phyloP scores from a whole-genome alignment of 768 basidiomycete genomes.

The Cyclocybe cylindracea region DNA sequence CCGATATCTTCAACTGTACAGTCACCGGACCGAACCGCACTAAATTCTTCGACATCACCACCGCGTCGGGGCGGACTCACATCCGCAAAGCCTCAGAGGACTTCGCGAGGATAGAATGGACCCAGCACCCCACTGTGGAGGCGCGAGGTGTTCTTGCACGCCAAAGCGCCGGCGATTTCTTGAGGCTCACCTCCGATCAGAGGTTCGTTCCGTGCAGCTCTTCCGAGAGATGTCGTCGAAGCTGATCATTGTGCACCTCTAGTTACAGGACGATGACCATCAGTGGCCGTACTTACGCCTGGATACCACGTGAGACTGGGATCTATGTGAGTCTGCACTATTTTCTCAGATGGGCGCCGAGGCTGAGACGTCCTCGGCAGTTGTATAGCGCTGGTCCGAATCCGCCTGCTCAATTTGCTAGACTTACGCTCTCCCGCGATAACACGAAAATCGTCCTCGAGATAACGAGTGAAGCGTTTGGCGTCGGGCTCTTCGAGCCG shows the following conservation, averaged over 20 bases:
- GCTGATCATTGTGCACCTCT: neutral
- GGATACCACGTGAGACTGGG: conserved; percentile 13
- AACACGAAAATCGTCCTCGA: conserved; percentile 11
- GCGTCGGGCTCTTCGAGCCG: conserved; percentile 16
- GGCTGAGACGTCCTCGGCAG: conserved; percentile 1
- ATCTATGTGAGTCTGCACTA: conserved; percentile 10
- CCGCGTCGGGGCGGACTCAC: conserved; percentile 1
- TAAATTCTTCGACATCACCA: conserved; percentile 39
- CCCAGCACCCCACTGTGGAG: conserved; percentile 14
- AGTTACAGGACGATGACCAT: conserved; percentile 18
- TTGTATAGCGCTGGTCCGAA: conserved; percentile 18
- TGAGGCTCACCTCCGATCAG: conserved; percentile 15
- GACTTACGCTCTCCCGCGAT: conserved; percentile 5
- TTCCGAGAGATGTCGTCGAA: neutral
- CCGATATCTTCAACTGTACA: conserved; percentile 42
- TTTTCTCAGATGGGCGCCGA: neutral
- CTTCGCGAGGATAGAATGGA: conserved; percentile 17
- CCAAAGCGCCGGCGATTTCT: conserved; percentile 16
- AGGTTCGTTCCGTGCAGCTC: conserved; percentile 4
- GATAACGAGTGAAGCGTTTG: conserved; percentile 18
- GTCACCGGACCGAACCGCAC: conserved; percentile 43
- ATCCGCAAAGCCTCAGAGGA: conserved; percentile 14
- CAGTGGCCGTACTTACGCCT: conserved; percentile 9
- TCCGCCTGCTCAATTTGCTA: conserved; percentile 17
- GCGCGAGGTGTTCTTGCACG: conserved; percentile 11